Base-by-base conservation (phyloP, 345 rosid genomes). In the Kandelia obovata region DNA sequence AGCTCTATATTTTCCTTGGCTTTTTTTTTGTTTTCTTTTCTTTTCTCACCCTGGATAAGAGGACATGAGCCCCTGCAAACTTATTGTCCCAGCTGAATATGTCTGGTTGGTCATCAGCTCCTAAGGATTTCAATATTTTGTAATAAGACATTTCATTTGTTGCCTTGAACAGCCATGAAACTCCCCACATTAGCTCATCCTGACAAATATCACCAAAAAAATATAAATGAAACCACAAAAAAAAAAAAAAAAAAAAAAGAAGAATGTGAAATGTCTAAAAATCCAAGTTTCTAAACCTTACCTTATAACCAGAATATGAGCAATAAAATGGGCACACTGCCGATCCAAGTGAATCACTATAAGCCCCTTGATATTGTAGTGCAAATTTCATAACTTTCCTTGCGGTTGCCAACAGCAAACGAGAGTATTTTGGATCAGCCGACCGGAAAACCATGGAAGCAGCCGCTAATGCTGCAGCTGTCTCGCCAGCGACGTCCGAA, bases 41-140 rank as follows among this genome's bases (percentile, higher is more conserved):
- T 39, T 39, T 43, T 47, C 70, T 64, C 68, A 91, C 97, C 88
- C 94, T 82, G 1, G 97, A 77, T 1, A 93, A 80, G 58, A 93
- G 90, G 66, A 93, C 91, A 64, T 87, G 81, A 68, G 91, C 94
- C n/a, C 98, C 97, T 7, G 96, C 96, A 67, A 83, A 84, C 66
- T 93, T 91, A 67, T 93, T 88, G 83, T 93, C 97, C 98, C 98
- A 93, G 79, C 98, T 91, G 77, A 93, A 93, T 26, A 88, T 62
- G 68, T 93, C 96, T 2, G 96, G 88, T 27, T 86, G 85, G 27
- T 92, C 96, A 76, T 86, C 88, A 61, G 84, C 89, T 63, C 96
- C 96, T 32, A 89, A 34, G 1, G 96, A 83, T 67, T 86, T 87
- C 35, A 92, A 52, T 43, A 87, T 72, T 30, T 89, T 86, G 75